phyloP scores from a whole-genome alignment of 306 rosid genomes.

The Malus fusca region DNA sequence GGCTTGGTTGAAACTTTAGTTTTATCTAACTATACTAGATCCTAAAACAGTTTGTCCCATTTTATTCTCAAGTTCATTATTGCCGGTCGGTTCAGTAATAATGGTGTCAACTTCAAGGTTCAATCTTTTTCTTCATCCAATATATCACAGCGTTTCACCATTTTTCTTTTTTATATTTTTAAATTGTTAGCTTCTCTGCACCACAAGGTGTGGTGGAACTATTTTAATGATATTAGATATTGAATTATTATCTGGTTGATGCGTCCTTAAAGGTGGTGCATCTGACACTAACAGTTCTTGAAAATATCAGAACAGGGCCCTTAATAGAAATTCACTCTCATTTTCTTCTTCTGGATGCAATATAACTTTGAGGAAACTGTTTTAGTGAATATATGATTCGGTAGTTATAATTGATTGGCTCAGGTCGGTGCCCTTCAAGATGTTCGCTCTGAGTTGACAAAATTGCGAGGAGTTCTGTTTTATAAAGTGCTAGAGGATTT shows the following conservation, averaged over 20 bases:
- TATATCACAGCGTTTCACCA: not conserved
- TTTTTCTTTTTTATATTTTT: not conserved
- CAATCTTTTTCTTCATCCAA: not conserved
- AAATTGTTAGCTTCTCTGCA: not conserved
- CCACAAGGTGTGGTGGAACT: not conserved
- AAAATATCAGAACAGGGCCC: not conserved
- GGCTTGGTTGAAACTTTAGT: not conserved
- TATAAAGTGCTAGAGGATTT: conserved; percentile 87
- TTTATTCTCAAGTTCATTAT: not conserved
- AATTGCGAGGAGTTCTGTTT: conserved; percentile 83
- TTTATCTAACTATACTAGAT: not conserved
- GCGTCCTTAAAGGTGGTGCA: not conserved
- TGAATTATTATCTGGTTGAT: not conserved
- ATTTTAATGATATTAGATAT: not conserved
- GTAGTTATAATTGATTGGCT: conserved; percentile 21
- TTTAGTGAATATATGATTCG: conserved; percentile 2
- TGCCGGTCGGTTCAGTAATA: not conserved
- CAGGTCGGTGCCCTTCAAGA: conserved; percentile 99
- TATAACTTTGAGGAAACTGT: not conserved
- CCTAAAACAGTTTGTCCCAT: not conserved
- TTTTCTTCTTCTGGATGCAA: not conserved
- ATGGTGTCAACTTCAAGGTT: not conserved
- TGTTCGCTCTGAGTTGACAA: conserved; percentile 90
- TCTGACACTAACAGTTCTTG: not conserved
- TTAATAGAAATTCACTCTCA: not conserved